Percentiles rank a stretch among this genome's conserved stretches.
These are phyloP conservation scores for Cladosporium oxysporum DNA, from an alignment of 2,329 filamentous ascomycete species.

Conservation along the genomic window DNA sequence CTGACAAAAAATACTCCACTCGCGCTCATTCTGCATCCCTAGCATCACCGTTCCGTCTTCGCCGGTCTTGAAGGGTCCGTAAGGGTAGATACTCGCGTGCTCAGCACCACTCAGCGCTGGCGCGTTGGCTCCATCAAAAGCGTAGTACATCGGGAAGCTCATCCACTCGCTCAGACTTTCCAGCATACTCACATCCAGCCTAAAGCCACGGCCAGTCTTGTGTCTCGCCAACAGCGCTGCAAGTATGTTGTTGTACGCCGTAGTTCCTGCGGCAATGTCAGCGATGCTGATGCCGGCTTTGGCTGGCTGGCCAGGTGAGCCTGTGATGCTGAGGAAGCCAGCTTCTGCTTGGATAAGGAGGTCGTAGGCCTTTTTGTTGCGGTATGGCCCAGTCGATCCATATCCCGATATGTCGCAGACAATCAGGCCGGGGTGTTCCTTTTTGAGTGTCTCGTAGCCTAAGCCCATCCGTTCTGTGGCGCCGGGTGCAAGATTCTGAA, in stretches of 20 bases:
- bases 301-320: conserved; percentile 45
- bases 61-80: conserved; percentile 54
- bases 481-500: conserved; percentile 57
- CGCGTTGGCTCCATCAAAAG: conserved; percentile 45
- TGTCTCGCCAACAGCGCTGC: conserved; percentile 49
- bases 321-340: conserved; percentile 55
- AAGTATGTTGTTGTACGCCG: conserved; percentile 55
- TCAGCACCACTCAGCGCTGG: conserved; percentile 51
- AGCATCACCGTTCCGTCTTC: conserved; percentile 52
- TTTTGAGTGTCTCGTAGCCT: conserved; percentile 47
- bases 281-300: conserved; percentile 59
- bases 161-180: conserved; percentile 61
- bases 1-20: conserved; percentile 53
- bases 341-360: conserved; percentile 58
- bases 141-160: conserved; percentile 53
- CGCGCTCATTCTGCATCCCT: conserved; percentile 57
- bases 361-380: conserved; percentile 58
- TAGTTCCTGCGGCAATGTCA: conserved; percentile 56
- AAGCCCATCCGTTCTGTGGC: conserved; percentile 52
- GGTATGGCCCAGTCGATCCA: conserved; percentile 53
- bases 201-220: conserved; percentile 50
- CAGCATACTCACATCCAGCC: conserved; percentile 58
- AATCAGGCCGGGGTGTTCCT: conserved; percentile 49
- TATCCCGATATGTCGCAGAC: conserved; percentile 59
- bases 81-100: conserved; percentile 57